These are phyloP conservation scores for Tricholoma hemisulphureum DNA, from an alignment of 768 basidiomycete species.

Conservation along the genomic window DNA sequence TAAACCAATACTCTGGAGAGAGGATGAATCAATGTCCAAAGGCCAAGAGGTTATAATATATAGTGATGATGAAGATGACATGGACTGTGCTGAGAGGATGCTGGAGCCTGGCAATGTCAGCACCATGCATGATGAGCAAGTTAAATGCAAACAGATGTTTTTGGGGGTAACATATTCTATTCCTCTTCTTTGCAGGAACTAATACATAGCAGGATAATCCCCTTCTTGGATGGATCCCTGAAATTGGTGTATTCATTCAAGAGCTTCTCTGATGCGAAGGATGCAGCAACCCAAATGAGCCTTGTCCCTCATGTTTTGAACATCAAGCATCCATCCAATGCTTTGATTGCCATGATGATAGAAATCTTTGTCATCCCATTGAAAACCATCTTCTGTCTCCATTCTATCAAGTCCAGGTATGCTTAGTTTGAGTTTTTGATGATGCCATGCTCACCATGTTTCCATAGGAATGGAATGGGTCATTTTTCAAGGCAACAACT, in stretches of 20 bases:
- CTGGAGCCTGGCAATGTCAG: background rate
- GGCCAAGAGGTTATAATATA: background rate
- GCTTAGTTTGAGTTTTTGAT: background rate
- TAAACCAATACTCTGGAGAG: background rate
- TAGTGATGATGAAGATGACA: background rate
- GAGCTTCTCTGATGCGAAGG: background rate
- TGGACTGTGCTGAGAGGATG: background rate
- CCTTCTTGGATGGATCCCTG: background rate
- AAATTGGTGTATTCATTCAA: background rate
- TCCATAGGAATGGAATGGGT: conserved; percentile 2
- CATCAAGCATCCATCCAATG: background rate
- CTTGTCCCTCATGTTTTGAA: too few species aligned
- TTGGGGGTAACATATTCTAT: too few species aligned
- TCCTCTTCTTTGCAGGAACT: background rate
- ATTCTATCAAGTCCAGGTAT: background rate
- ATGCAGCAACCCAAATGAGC: background rate
- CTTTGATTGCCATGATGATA: background rate
- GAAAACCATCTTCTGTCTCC: background rate
- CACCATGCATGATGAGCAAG: too few species aligned
- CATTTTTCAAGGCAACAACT: too few species aligned
- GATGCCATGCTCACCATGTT: background rate
- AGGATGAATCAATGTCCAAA: background rate
- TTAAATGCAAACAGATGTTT: too few species aligned
- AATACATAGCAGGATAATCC: background rate
- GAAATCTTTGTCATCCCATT: background rate